Base-by-base conservation (phyloP, 768 basidiomycete genomes). In the Plicaturopsis crispa region DNA sequence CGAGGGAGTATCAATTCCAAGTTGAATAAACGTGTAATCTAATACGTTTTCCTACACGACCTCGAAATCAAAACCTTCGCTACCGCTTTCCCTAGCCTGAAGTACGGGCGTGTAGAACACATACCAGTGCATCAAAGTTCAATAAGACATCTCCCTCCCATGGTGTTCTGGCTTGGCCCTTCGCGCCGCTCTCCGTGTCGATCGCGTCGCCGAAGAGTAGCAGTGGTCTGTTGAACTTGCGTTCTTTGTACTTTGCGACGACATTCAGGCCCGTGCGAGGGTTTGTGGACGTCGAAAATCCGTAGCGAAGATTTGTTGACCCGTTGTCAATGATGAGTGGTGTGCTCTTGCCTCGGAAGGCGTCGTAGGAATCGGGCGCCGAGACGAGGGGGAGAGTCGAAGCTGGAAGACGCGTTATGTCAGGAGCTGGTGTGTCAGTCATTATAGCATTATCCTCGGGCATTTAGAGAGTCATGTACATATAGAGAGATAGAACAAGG, bases 91-190 rank as follows among this genome's bases (percentile, higher is more conserved):
- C n/a, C n/a, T n/a, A 28, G 24, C 39, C 23, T 32, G 41, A 38
- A 32, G 28, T 23, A 31, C 16, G 36, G 24, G 36, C 13, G 13
- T 28, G 37, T 4, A 32, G 6, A 16, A 17, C 20, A 70, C 87
- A 62, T 62, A 97, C 94, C 72, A 98, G 66, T 18, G 89, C 82
- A 61, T 98, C 96, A 48, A 84, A 87, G 59, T 91, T 92, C 48
- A 90, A 70, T 33, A 97, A 57, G 16, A 96, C 78, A 53, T 98
- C 96, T 6, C 90, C 92, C 55, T 99, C 96, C 83, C 87, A 98
- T 38, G 94, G 82, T 0, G 78, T 79, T 50, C 77, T 80, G 5
- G 80, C 71, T 54, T 87, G 86, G 2, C 78, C 73, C 49, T 83
- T 75, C 41, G 88, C 83, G 8, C 80, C 84, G 28, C 83, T 84